Evolutionary conservation across 176 grass and related monocot species (phyloP).

Genomic region (Tillandsia fasciculata): DNA sequence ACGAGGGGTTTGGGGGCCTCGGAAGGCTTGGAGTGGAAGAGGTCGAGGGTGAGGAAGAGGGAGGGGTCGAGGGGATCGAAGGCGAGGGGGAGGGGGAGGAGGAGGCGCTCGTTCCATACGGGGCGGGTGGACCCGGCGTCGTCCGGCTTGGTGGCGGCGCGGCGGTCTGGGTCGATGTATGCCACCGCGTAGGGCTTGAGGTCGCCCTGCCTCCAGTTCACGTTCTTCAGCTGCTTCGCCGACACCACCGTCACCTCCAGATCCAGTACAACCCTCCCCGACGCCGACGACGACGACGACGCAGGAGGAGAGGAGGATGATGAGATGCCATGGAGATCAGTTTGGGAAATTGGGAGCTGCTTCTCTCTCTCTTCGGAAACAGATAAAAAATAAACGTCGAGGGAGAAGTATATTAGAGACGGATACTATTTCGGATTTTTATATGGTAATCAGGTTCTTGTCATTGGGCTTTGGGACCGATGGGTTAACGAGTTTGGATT

Average conservation of each 20-base stretch:
- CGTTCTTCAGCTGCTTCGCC: constrained; percentile 93
- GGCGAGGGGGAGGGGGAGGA: constrained; percentile 47
- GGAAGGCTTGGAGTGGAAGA: constrained; percentile 94
- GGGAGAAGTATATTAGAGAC: too few species aligned
- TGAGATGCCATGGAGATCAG: constrained; percentile 10
- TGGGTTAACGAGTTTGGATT: too few species aligned
- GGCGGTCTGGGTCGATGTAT: constrained; percentile 68
- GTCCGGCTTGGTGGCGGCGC: constrained; percentile 64
- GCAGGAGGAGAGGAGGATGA: constrained; percentile 22
- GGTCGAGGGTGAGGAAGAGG: constrained; percentile 65
- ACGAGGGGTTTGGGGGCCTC: constrained; percentile 91
- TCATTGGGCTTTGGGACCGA: too few species aligned
- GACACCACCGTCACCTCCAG: constrained; percentile 78
- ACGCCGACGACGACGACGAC: constrained; percentile 4
- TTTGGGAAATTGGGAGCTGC: neutral
- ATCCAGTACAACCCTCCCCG: constrained; percentile 31
- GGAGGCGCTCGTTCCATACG: constrained; percentile 80
- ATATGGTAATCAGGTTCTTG: too few species aligned
- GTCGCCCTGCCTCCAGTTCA: constrained; percentile 88
- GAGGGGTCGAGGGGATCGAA: constrained; percentile 52
- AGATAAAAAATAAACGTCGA: too few species aligned
- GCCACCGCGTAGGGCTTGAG: constrained; percentile 83
- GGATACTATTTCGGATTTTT: too few species aligned
- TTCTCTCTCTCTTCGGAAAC: too few species aligned
- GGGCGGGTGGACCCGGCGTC: constrained; percentile 69